Base-by-base conservation (phyloP, 108 stramenopile genomes). In the Cylindrotheca closterium region DNA sequence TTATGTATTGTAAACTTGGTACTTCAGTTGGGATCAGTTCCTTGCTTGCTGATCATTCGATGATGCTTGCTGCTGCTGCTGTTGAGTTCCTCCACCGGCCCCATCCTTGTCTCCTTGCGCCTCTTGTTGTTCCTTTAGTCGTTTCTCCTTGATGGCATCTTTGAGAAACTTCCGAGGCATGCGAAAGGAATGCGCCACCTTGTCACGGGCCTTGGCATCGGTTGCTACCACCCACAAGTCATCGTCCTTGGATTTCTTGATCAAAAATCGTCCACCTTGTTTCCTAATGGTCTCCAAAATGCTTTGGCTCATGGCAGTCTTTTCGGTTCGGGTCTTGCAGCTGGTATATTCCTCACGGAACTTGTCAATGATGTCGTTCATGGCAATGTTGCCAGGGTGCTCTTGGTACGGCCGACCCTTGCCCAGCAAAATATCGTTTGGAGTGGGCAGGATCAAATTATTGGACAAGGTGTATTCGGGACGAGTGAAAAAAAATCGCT, bases 391-490 rank as follows among this genome's bases (percentile, higher is more conserved):
- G 12, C 63, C 63, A 24, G 30, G 31, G 19, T 25, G 33, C 25
- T 10, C 15, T 34, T 65, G 63, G 31, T 24, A 65, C 3, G 63
- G 63, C 12, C 30, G 51, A 3, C 63, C 63, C 10, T 51, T 51
- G 3, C 63, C 63, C 63, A 65, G 19, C n/a, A 65, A 27, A 3
- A 65, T 31, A 33, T 65, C 63, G n/a, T 52, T 3, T 2, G 26
- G 60, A 2, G 23, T 48, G 7, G 60, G 60, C 15, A 26, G 5
- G 22, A 33, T 42, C 7, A 42, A 10, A 42, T 42, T 42, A 42
- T 42, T 42, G 37, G 37, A 7, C 37, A 42, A 42, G 37, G 37
- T 42, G 10, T 15, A 42, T 42, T 42, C 37, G 7, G 37, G 37
- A 10, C 15, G 7, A 10, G 7, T 7, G 15, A 42, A 42, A 42